phyloP scores from a whole-genome alignment of 1,284 basidiomycete species.

The Melampsora americana region DNA sequence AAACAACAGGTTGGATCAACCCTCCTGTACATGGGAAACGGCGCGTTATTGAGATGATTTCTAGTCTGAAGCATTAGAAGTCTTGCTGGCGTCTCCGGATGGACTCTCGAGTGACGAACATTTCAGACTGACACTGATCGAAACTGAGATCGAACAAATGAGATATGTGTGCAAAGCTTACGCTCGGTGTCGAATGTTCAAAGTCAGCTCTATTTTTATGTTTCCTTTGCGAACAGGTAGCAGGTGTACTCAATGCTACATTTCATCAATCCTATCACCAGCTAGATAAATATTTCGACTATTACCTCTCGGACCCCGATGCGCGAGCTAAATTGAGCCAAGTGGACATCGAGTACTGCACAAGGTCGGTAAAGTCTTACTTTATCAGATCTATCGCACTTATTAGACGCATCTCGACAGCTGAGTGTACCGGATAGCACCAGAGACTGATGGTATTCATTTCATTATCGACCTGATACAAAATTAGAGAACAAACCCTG shows the following conservation, averaged over 20 bases:
- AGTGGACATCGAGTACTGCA: slow-evolving; percentile 41
- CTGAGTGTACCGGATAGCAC: too few species aligned
- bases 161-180: slow-evolving; percentile 41
- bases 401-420: too few species aligned
- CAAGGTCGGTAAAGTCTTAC: slow-evolving; percentile 12
- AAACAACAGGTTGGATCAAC: slow-evolving; percentile 28
- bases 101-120: slow-evolving; percentile 33
- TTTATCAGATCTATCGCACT: neutral
- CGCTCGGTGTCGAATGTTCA: slow-evolving; percentile 39
- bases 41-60: neutral
- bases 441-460: too few species aligned
- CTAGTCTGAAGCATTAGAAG: slow-evolving; percentile 36
- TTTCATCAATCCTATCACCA: neutral
- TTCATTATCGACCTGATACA: neutral
- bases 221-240: neutral
- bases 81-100: slow-evolving; percentile 16
- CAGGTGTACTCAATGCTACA: neutral
- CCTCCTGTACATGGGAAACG: neutral
- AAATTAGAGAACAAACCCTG: slow-evolving; percentile 35
- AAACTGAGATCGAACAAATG: slow-evolving; percentile 39
- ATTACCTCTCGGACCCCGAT: slow-evolving; percentile 38
- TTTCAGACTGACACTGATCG: slow-evolving; percentile 40
- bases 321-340: slow-evolving; percentile 32
- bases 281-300: slow-evolving; percentile 44
- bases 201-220: slow-evolving; percentile 17